Evolutionary conservation across 2,329 filamentous ascomycete genomes (phyloP), one percentile per base, ranked within the genome.

Genomic region (Chaetoscypha palmicola): DNA sequence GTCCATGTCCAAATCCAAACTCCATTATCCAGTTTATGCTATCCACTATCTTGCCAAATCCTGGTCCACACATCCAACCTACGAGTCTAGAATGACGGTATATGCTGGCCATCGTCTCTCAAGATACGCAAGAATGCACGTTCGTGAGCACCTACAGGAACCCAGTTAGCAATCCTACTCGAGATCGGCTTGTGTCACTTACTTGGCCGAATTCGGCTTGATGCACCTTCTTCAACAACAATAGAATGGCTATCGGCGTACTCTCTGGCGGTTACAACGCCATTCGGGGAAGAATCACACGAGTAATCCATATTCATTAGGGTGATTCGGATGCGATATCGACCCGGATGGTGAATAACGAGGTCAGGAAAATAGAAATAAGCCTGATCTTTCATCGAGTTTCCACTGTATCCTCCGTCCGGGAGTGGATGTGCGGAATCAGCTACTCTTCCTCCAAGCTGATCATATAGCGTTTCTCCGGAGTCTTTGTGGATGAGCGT

Each of bases 351-450:
- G 28, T 55, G 30, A 26, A 62, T 59, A 14, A 50, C 46, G 20
- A 62, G 46, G 46, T 60, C 52, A 10, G 57, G 53, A 38, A 62
- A 61, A 37, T 55, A 57, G 40, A 61, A 59, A 43, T 62, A 60
- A 1, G 54, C 57, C 26, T 49, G 49, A 26, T 60, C 56, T 17
- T 39, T 48, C 9, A 39, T 35, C 9, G 42, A 31, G 20, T 35
- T 45, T 8, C 47, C 43, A 34, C 38, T 49, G 14, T 26, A 21
- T 26, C 31, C 31, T 30, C 37, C 45, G 8, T 52, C 47, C n/a
- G 54, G 47, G 21, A 60, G 40, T 7, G 59, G 56, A 36, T 59
- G 56, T 22, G 59, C 56, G 20, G 54, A 60, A 39, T 61, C 59
- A 17, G 52, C 48, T 7, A 56, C 39, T 20, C 45, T 53, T 16